Evolutionary conservation across 2,329 filamentous ascomycete genomes (phyloP).

Genomic region (Trichoderma sp.): DNA sequence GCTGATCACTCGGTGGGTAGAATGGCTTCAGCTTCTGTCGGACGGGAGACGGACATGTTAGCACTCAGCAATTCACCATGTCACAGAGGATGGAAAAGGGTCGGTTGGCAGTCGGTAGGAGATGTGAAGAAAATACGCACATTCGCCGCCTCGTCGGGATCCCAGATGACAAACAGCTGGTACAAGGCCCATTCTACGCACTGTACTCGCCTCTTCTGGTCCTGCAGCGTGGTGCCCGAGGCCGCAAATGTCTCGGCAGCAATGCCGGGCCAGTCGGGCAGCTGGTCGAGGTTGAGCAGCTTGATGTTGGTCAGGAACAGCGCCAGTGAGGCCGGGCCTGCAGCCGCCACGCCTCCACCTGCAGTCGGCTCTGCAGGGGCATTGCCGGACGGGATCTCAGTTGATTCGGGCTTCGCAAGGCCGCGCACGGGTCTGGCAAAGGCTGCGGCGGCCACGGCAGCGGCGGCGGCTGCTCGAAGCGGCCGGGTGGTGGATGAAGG

Average conservation of each 20-base stretch:
- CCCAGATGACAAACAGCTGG: constrained; percentile 82
- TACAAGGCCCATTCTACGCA: constrained; percentile 90
- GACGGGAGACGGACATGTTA: constrained; percentile 20
- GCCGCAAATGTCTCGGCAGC: constrained; percentile 66
- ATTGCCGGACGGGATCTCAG: constrained; percentile 4
- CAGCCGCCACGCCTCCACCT: background rate
- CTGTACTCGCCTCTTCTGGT: constrained; percentile 80
- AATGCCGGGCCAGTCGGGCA: constrained; percentile 79
- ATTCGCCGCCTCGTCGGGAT: constrained; percentile 71
- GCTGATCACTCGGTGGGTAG: constrained; percentile 85
- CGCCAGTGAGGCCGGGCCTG: constrained; percentile 33
- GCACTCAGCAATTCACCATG: constrained; percentile 2
- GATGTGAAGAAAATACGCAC: constrained; percentile 47
- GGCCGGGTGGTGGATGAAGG: constrained; percentile 15
- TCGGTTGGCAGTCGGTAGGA: background rate
- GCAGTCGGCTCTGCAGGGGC: constrained; percentile 14
- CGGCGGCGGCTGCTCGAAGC: constrained; percentile 16
- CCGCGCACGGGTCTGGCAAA: constrained; percentile 14
- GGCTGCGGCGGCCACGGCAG: constrained; percentile 17
- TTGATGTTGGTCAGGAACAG: constrained; percentile 79
- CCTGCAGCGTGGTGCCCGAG: constrained; percentile 63
- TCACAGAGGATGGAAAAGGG: background rate
- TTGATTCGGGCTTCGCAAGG: background rate
- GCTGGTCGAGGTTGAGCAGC: constrained; percentile 75
- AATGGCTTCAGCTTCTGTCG: constrained; percentile 80